A percentile compares a stretch with the other conserved stretches of the same genome.
Conservation (phyloP, 768 basidiomycete genomes). For the Fomitopsis serialis region DNA sequence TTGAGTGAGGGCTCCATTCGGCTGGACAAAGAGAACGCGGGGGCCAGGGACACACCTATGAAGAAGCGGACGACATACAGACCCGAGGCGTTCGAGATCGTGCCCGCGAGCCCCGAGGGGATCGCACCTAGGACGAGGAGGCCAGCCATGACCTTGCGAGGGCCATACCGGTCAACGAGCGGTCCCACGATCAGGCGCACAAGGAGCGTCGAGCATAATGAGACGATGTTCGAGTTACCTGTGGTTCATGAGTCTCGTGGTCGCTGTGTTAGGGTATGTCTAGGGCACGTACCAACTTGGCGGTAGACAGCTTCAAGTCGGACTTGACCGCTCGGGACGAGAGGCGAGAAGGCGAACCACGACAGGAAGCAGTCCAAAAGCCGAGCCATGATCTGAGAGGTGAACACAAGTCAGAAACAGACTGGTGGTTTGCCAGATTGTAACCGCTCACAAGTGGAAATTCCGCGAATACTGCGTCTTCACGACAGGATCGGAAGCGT, state of each 20-base stretch:
- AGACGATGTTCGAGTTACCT: slow-evolving; percentile 47
- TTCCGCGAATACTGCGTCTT: slow-evolving; percentile 40
- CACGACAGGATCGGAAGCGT: slow-evolving; percentile 48
- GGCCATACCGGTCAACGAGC: slow-evolving; percentile 46
- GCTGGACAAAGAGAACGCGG: not conserved
- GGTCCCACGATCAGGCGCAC: slow-evolving; percentile 46
- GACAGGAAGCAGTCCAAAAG: slow-evolving; percentile 47
- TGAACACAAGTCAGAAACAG: not conserved
- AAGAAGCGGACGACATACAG: slow-evolving; percentile 49
- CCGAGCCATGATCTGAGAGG: slow-evolving; percentile 29
- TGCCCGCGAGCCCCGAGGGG: slow-evolving; percentile 54
- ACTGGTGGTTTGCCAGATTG: not conserved
- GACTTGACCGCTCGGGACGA: slow-evolving; percentile 48
- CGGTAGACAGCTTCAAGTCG: slow-evolving; percentile 44
- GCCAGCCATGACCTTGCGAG: slow-evolving; percentile 49
- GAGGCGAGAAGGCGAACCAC: slow-evolving; percentile 61
- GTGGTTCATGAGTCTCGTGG: not conserved
- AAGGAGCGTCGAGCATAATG: slow-evolving; percentile 41
- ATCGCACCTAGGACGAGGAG: slow-evolving; percentile 51
- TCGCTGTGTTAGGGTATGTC: slow-evolving; percentile 6
- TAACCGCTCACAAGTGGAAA: slow-evolving; percentile 45
- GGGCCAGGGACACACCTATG: slow-evolving; percentile 32
- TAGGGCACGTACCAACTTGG: slow-evolving; percentile 33
- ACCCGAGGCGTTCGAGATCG: slow-evolving; percentile 32
- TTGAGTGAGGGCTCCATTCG: not conserved